Conservation (phyloP, 1,284 basidiomycete species). For the Porogramme epimiltina region DNA sequence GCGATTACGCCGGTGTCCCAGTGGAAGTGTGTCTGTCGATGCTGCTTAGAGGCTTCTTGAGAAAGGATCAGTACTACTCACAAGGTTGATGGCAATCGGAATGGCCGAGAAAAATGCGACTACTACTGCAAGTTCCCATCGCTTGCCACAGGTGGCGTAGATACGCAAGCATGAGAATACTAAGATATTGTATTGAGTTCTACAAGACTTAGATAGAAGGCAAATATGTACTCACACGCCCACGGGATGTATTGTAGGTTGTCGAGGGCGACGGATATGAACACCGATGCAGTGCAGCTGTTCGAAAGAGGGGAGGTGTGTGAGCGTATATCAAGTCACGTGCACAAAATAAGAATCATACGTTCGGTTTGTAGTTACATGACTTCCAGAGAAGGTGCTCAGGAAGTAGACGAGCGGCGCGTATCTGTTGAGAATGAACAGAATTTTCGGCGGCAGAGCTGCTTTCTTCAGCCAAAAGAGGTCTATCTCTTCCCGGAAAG, state of each 20-base stretch:
- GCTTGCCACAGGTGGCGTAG: slow-evolving; percentile 2
- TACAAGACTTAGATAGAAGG: background rate
- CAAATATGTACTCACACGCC: background rate
- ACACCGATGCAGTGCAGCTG: background rate
- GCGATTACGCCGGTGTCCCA: background rate
- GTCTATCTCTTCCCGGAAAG: slow-evolving; percentile 10
- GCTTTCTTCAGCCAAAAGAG: slow-evolving; percentile 10
- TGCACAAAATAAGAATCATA: background rate
- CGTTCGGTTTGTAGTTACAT: background rate
- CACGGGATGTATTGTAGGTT: slow-evolving; percentile 7
- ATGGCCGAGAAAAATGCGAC: background rate
- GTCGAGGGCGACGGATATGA: background rate
- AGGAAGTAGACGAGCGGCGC: background rate
- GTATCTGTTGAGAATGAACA: slow-evolving; percentile 16
- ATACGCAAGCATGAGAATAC: slow-evolving; percentile 13
- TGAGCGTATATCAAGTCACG: background rate
- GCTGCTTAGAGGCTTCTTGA: too few species aligned
- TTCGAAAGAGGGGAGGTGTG: background rate
- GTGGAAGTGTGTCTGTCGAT: too few species aligned
- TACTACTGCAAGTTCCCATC: background rate
- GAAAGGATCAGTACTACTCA: background rate
- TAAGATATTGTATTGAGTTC: too few species aligned
- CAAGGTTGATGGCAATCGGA: background rate
- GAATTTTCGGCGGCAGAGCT: slow-evolving; percentile 1
- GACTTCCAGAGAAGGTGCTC: background rate